Evolutionary conservation across 2,329 filamentous ascomycete genomes (phyloP).

Genomic region (Colletotrichum shisoi): DNA sequence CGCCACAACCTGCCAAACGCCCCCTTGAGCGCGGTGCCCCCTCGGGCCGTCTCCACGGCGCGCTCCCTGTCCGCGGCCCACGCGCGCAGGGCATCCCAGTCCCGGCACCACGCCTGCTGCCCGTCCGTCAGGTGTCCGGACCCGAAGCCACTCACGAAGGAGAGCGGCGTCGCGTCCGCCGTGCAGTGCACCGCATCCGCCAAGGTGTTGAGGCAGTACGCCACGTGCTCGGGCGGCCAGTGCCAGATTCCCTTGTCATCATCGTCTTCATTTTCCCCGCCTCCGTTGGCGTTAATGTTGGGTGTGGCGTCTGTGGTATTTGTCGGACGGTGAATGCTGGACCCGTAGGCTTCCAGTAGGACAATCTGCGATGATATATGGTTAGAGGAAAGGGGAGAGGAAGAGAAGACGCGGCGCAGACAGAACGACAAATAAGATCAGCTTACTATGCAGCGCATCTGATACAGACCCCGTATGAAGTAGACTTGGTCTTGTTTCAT

Average conservation of each 20-base stretch:
- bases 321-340: background rate
- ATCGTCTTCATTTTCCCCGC: background rate
- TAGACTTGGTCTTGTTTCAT: background rate
- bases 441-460: conserved; percentile 6
- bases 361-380: background rate
- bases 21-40: background rate
- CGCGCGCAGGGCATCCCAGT: background rate
- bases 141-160: conserved; percentile 11
- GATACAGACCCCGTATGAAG: background rate
- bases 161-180: conserved; percentile 17
- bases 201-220: conserved; percentile 13
- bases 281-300: background rate
- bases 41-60: background rate
- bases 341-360: background rate
- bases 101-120: conserved; percentile 9
- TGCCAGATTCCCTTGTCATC: background rate
- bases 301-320: background rate
- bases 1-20: background rate
- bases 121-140: conserved; percentile 5
- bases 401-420: background rate
- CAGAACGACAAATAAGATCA: background rate
- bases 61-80: background rate
- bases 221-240: conserved; percentile 21
- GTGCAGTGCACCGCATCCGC: conserved; percentile 10
- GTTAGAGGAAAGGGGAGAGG: no score